These are phyloP conservation scores for Rhizopus sp. DNA, from an alignment of 371 early-diverging fungal genomes.

Conservation along the genomic window DNA sequence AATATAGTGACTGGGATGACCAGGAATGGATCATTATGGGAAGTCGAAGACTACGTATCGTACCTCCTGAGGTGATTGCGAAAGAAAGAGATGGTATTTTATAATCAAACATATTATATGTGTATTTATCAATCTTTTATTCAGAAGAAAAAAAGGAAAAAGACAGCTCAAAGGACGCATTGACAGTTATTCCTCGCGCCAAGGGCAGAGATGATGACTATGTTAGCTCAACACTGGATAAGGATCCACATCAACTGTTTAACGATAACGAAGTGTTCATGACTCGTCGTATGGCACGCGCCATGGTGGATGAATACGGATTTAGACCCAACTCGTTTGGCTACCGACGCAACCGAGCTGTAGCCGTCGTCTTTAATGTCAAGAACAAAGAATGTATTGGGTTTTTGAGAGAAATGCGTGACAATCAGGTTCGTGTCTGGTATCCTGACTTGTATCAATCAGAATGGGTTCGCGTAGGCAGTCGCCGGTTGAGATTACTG, in stretches of 20 bases:
- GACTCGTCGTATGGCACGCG: slow-evolving; percentile 53
- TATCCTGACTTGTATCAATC: slow-evolving; percentile 34
- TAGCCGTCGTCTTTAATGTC: slow-evolving; percentile 35
- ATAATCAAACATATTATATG: neutral
- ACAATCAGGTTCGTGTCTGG: slow-evolving; percentile 39
- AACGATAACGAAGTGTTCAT: slow-evolving; percentile 57
- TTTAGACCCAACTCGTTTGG: slow-evolving; percentile 54
- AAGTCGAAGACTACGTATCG: slow-evolving; percentile 41
- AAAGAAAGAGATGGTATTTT: slow-evolving; percentile 6
- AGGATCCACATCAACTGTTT: slow-evolving; percentile 43
- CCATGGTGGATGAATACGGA: slow-evolving; percentile 45
- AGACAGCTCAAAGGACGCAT: neutral
- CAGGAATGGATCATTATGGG: slow-evolving; percentile 67
- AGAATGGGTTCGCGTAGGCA: slow-evolving; percentile 42
- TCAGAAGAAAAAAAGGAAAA: slow-evolving; percentile 1
- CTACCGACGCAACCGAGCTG: slow-evolving; percentile 50
- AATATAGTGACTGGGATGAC: slow-evolving; percentile 57
- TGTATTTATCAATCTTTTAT: neutral
- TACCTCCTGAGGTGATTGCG: slow-evolving; percentile 1
- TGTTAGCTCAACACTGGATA: slow-evolving; percentile 34
- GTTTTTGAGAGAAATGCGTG: slow-evolving; percentile 36
- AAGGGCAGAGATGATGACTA: slow-evolving; percentile 26
- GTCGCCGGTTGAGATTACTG: slow-evolving; percentile 39
- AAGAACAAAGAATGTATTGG: slow-evolving; percentile 30
- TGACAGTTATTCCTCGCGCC: neutral